Percentiles rank a stretch among this genome's conserved stretches.
phyloP scores from a whole-genome alignment of 2,329 filamentous ascomycete genomes.

The Ascochyta lentis region DNA sequence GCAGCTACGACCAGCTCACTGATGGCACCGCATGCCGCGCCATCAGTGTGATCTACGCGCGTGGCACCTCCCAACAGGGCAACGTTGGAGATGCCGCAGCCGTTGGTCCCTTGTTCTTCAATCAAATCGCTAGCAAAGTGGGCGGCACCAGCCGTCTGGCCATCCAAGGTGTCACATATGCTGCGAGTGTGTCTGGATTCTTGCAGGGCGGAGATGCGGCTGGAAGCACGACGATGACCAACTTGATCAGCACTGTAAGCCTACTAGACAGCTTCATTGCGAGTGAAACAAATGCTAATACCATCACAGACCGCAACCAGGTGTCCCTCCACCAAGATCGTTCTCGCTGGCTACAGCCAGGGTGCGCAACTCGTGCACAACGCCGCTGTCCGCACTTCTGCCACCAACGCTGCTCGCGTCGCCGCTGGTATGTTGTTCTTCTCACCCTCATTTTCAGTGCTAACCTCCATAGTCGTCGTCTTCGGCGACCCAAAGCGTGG shows the following conservation, averaged over 20 bases:
- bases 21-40: constrained; percentile 47
- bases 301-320: constrained; percentile 14
- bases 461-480: constrained; percentile 29
- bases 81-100: constrained; percentile 59
- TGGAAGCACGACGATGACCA: constrained; percentile 53
- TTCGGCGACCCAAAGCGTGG: constrained; percentile 44
- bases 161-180: constrained; percentile 62
- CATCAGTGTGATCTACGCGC: constrained; percentile 62
- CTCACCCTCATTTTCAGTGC: background rate
- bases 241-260: constrained; percentile 40
- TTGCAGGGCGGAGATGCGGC: constrained; percentile 53
- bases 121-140: constrained; percentile 50
- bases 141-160: constrained; percentile 52
- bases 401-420: constrained; percentile 22
- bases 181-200: constrained; percentile 53
- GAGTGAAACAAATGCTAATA: background rate
- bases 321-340: constrained; percentile 32
- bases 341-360: constrained; percentile 38
- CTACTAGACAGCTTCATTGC: background rate
- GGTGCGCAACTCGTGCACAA: constrained; percentile 53
- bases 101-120: constrained; percentile 56
- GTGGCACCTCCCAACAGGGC: constrained; percentile 60
- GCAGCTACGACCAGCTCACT: constrained; percentile 33
- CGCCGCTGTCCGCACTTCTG: constrained; percentile 38
- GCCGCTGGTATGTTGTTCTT: constrained; percentile 19